Base-by-base conservation (phyloP, 2,329 filamentous ascomycete species). In the Catunica adiposa region DNA sequence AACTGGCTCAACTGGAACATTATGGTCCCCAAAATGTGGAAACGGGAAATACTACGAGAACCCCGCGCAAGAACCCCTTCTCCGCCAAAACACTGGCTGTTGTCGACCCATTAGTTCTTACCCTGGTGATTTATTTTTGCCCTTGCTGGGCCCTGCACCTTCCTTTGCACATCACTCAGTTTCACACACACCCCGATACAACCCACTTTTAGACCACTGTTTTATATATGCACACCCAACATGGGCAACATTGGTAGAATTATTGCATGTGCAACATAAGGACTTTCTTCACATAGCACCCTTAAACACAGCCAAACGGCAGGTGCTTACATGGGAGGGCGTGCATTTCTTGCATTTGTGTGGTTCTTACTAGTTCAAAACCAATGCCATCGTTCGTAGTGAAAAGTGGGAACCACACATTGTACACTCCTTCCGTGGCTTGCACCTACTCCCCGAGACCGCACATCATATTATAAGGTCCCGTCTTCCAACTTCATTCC, bases 401-500 rank as follows among this genome's bases (percentile, higher is more conserved):
- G 15, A 7, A 22, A 17, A 22, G n/a, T 17, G 20, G 17, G 15
- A 44, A 17, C 40, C 40, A 22, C n/a, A 22, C 40, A 44, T 11
- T 11, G 29, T 34, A 34, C 15, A 5, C 44, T 48, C 44, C 15
- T 48, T 48, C 23, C 50, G n/a, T 51, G 50, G 31, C 50, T 29
- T 53, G n/a, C 38, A 38, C 22, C 37, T 7, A 17, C 34, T 23
- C 34, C 37, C 7, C 44, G 9, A 26, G 44, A 26, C 44, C 22
- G 20, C 9, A 48, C 17, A 48, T 26, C 51, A 54, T 57, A 57
- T 57, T 57, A 57, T 40, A 54, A 11, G 25, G 44, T 22, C 47
- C 29, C 34, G 26, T 55, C 38, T 46, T 40, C 53, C 56, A 17
- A 20, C 53, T 52, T 55, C 38, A 34, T 50, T 17, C 53, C 37